phyloP scores from a whole-genome alignment of 176 grass and related monocot genomes.

The Olyra latifolia region DNA sequence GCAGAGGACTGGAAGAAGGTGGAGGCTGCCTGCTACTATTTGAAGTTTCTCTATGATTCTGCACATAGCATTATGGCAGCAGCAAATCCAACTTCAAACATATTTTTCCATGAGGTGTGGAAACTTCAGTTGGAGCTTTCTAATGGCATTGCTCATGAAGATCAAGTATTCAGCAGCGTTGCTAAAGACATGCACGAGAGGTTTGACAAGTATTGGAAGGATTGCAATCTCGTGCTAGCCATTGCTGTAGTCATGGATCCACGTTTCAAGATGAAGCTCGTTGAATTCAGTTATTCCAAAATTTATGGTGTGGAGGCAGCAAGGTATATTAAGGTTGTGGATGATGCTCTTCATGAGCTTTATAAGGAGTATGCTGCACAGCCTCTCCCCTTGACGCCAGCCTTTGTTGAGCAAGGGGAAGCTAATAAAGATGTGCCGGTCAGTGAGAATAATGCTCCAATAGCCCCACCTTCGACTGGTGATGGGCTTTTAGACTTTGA shows the following conservation, averaged over 20 bases:
- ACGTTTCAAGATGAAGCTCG: conserved; percentile 93
- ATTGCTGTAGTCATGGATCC: conserved; percentile 91
- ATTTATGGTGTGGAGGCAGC: conserved; percentile 68
- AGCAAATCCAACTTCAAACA: conserved; percentile 70
- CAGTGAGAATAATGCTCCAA: conserved; percentile 14
- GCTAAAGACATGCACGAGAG: conserved; percentile 85
- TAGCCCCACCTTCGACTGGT: conserved; percentile 23
- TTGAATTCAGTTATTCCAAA: conserved; percentile 91
- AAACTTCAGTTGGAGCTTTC: conserved; percentile 78
- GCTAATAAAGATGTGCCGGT: conserved; percentile 33
- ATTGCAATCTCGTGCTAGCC: conserved; percentile 81
- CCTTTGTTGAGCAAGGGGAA: conserved; percentile 47
- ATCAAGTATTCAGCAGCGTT: conserved; percentile 52
- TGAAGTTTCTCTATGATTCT: conserved; percentile 78
- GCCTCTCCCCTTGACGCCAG: conserved; percentile 46
- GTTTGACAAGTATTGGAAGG: conserved; percentile 96
- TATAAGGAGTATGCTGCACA: conserved; percentile 76
- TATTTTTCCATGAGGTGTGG: conserved; percentile 90
- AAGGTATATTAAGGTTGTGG: conserved; percentile 71
- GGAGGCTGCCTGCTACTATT: conserved; percentile 61
- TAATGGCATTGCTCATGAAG: conserved; percentile 54
- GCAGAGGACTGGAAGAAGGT: conserved; percentile 79
- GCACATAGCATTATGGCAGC: conserved; percentile 63
- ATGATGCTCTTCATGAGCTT: conserved; percentile 67
- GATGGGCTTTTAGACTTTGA: conserved; percentile 81